Percentiles rank a stretch among this genome's conserved stretches.
Conservation (phyloP, 2,329 filamentous ascomycete genomes). For the Arthrobotrys sphaeroides region DNA sequence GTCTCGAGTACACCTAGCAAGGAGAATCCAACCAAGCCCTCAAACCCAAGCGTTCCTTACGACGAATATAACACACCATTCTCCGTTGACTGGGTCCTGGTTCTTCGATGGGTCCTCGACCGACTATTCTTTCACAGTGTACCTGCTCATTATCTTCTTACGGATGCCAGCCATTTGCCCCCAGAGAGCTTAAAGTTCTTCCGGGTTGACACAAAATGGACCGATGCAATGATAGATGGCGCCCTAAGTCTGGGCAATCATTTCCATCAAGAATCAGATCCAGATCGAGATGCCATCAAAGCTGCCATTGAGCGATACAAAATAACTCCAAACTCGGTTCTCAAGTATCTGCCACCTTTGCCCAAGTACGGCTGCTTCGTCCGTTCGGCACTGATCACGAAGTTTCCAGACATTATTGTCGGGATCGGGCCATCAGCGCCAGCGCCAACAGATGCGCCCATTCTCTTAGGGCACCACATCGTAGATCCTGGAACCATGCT, state of each 20-base stretch:
- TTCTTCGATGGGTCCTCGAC: constrained; percentile 61
- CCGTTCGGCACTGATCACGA: constrained; percentile 14
- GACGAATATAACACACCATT: constrained; percentile 60
- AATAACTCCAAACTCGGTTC: no score
- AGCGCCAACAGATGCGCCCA: no score
- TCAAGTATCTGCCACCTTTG: no score
- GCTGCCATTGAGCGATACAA: no score
- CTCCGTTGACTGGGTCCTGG: constrained; percentile 60
- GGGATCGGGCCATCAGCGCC: no score
- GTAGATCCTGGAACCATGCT: no score
- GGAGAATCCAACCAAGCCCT: no score
- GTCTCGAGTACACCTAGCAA: not conserved
- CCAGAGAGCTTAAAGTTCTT: constrained; percentile 63
- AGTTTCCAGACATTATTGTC: no score
- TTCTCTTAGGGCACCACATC: no score
- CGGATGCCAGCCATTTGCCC: constrained; percentile 60
- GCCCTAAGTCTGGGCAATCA: constrained; percentile 63
- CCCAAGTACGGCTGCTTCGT: no score
- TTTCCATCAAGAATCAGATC: no score
- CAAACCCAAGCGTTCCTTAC: constrained; percentile 54
- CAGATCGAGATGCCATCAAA: no score
- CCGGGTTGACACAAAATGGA: constrained; percentile 63
- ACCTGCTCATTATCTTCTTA: constrained; percentile 62
- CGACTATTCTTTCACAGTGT: constrained; percentile 60
- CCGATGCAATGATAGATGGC: constrained; percentile 63